Evolutionary conservation across 805 yeast genomes (phyloP).

Genomic region (Metschnikowia dekortorum): DNA sequence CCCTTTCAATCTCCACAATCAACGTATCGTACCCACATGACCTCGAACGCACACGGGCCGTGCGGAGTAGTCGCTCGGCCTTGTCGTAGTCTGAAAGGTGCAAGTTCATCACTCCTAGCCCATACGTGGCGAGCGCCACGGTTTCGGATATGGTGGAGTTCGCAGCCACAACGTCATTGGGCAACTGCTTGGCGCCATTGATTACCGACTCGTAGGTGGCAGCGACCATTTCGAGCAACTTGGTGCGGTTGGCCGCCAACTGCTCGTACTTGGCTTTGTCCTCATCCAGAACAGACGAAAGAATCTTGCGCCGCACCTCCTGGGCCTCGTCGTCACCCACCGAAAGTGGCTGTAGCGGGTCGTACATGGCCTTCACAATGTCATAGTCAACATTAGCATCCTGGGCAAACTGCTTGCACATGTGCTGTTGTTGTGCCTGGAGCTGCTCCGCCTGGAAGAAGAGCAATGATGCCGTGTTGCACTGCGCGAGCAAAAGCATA

Average conservation of each 20-base stretch:
- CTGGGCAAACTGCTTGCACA: conserved; percentile 22
- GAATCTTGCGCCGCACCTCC: conserved; percentile 10
- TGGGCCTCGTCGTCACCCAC: conserved; percentile 11
- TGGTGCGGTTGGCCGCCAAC: conserved; percentile 17
- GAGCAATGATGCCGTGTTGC: conserved; percentile 64
- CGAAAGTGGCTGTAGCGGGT: conserved; percentile 13
- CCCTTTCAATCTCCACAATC: conserved; percentile 60
- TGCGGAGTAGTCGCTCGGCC: conserved; percentile 60
- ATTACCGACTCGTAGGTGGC: conserved; percentile 35
- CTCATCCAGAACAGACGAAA: conserved; percentile 18
- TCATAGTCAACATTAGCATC: conserved; percentile 23
- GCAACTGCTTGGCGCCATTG: conserved; percentile 27
- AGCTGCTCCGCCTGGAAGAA: conserved; percentile 64
- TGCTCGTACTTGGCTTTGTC: conserved; percentile 24
- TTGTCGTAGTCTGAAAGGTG: conserved; percentile 51
- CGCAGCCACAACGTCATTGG: conserved; percentile 20
- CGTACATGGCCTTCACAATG: conserved; percentile 14
- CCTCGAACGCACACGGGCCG: conserved; percentile 66
- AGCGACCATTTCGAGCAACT: conserved; percentile 27
- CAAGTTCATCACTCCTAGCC: conserved; percentile 75
- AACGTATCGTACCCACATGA: conserved; percentile 63
- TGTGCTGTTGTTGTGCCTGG: conserved; percentile 44
- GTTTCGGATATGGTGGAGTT: conserved; percentile 48
- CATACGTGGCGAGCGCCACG: conserved; percentile 77
- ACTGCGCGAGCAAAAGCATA: conserved; percentile 59